Percentiles rank a stretch among this genome's conserved stretches.
Conservation (phyloP, 23 red algal genomes). For the Pyropia haitanensis region DNA sequence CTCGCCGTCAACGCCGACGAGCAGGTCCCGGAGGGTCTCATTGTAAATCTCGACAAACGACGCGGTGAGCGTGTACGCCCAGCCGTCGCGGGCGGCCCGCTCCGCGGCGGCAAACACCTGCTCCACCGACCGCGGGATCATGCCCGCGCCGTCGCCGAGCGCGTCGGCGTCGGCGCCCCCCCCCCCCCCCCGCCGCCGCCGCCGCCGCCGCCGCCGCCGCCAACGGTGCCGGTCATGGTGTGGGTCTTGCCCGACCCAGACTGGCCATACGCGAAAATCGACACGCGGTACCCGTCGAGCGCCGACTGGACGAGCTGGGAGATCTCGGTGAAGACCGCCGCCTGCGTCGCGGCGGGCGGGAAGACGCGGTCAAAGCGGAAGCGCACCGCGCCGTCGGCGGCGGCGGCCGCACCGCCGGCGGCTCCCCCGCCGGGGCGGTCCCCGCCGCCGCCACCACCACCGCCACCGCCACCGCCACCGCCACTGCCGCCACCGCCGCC, state of each 20-base stretch:
- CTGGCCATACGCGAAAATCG: slow-evolving; percentile 98
- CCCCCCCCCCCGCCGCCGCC: neutral
- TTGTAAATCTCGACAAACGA: slow-evolving; percentile 99
- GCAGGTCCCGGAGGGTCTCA: slow-evolving; percentile 82
- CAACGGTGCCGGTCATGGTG: slow-evolving; percentile 79
- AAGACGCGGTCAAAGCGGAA: slow-evolving; percentile 97
- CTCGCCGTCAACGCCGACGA: slow-evolving; percentile 8
- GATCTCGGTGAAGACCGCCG: slow-evolving; percentile 87
- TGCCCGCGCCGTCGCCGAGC: slow-evolving; percentile 54
- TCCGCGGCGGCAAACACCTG: slow-evolving; percentile 79
- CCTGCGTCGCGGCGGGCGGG: slow-evolving; percentile 51
- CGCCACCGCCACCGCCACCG: neutral
- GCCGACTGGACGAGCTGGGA: slow-evolving; percentile 93
- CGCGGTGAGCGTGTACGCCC: slow-evolving; percentile 72
- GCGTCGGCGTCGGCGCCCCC: too few relatives aligned
- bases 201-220: neutral
- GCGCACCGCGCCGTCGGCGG: slow-evolving; percentile 2
- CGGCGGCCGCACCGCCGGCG: neutral
- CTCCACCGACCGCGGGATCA: slow-evolving; percentile 76
- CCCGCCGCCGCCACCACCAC: neutral
- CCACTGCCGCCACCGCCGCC: neutral
- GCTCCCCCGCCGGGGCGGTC: neutral
- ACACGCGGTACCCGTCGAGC: slow-evolving; percentile 92
- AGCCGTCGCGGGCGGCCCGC: slow-evolving; percentile 58
- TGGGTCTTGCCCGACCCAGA: slow-evolving; percentile 95